Conservation (phyloP, 1,284 basidiomycete genomes). For the Lignosus rhinocerotis region DNA sequence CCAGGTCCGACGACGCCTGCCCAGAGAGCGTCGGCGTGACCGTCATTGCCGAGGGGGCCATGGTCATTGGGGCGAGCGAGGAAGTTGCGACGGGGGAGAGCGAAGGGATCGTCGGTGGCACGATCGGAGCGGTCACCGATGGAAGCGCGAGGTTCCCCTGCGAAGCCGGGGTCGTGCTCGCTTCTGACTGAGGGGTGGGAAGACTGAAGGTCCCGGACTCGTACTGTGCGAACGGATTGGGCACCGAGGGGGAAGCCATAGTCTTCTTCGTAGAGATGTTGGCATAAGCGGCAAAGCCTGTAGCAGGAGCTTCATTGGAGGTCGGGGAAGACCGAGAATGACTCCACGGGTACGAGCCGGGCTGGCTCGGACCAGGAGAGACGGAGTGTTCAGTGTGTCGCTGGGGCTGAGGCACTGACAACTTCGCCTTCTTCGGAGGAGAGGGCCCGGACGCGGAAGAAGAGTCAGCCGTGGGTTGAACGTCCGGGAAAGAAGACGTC, state of each 20-base stretch:
- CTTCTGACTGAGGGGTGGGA: slow-evolving; percentile 1
- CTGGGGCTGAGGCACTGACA: background rate
- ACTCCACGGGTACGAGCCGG: slow-evolving; percentile 9
- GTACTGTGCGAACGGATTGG: slow-evolving; percentile 15
- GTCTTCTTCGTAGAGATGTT: background rate
- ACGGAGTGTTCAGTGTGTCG: slow-evolving; percentile 5
- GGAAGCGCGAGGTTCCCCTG: background rate
- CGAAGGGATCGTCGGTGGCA: slow-evolving; percentile 1
- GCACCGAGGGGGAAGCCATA: background rate
- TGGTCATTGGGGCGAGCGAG: background rate
- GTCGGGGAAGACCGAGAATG: slow-evolving; percentile 7
- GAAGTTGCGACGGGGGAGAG: slow-evolving; percentile 4
- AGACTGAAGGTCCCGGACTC: slow-evolving; percentile 9
- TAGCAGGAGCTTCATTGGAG: background rate
- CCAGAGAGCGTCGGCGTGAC: slow-evolving; percentile 16
- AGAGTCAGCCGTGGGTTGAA: background rate
- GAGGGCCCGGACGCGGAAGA: slow-evolving; percentile 14
- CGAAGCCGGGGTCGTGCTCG: background rate
- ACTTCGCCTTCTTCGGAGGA: slow-evolving; percentile 25
- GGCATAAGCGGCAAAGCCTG: slow-evolving; percentile 10
- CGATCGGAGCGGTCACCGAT: background rate
- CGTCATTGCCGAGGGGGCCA: slow-evolving; percentile 16
- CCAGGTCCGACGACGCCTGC: slow-evolving; percentile 18
- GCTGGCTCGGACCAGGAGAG: slow-evolving; percentile 8
- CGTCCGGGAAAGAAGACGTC: background rate